Evolutionary conservation across 169 alveolate species (phyloP).

Genomic region (Eimeria sp.): DNA sequence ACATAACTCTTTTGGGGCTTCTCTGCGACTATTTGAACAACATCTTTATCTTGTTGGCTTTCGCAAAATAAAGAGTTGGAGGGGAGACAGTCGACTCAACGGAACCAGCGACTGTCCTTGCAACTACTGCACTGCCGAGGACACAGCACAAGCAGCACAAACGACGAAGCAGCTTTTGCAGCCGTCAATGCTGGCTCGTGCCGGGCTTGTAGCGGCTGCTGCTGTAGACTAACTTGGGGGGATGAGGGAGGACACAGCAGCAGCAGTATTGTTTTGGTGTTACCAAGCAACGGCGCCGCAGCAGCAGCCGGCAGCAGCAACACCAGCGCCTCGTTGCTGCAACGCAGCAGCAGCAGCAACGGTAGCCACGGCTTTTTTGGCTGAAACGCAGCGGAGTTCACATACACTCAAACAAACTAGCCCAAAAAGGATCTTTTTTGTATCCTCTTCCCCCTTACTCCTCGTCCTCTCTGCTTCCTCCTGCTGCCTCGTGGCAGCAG

Average conservation of each 20-base stretch:
- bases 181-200: neutral
- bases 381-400: conserved; percentile 72
- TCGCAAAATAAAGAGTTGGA: neutral
- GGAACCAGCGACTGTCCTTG: conserved; percentile 66
- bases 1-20: conserved; percentile 19
- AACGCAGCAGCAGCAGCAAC: conserved; percentile 73
- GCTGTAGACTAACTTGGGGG: conserved; percentile 9
- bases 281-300: conserved; percentile 43
- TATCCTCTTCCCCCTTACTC: conserved; percentile 18
- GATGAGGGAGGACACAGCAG: conserved; percentile 20
- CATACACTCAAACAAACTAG: conserved; percentile 64
- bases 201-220: conserved; percentile 60
- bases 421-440: conserved; percentile 61
- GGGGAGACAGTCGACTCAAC: conserved; percentile 2
- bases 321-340: conserved; percentile 79
- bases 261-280: conserved; percentile 48
- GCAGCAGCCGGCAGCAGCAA: conserved; percentile 74
- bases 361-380: conserved; percentile 69
- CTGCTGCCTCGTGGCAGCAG: conserved; percentile 77
- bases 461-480: conserved; percentile 63
- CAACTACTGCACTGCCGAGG: conserved; percentile 64
- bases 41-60: conserved; percentile 24
- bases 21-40: conserved; percentile 9
- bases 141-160: conserved; percentile 59
- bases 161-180: conserved; percentile 35